These are phyloP conservation scores for Bauhinia variegata DNA, from an alignment of 306 rosid genomes.

Conservation along the genomic window DNA sequence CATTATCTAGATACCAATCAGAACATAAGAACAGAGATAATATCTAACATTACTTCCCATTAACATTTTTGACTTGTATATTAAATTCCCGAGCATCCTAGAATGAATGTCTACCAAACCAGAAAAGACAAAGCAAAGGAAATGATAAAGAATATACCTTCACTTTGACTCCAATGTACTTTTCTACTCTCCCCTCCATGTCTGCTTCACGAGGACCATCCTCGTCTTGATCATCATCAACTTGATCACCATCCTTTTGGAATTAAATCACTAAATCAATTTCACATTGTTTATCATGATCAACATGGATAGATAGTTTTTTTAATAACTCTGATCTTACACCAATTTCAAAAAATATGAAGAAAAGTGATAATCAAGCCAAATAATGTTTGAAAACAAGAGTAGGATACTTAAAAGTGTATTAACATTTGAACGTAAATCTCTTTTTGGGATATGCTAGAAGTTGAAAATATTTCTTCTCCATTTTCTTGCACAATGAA, in stretches of 20 bases:
- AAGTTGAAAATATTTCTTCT: too few relatives aligned
- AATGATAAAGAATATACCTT: slow-evolving; percentile 58
- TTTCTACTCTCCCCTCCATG: slow-evolving; percentile 89
- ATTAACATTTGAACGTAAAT: slow-evolving; percentile 5
- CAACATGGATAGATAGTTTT: not conserved
- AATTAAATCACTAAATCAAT: slow-evolving; percentile 32
- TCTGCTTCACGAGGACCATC: slow-evolving; percentile 84
- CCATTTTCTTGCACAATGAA: too few relatives aligned
- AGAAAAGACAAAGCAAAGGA: slow-evolving; percentile 15
- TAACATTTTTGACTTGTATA: slow-evolving; percentile 1
- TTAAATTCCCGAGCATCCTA: not conserved
- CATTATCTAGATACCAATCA: too few relatives aligned
- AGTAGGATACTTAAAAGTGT: not conserved
- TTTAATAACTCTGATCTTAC: not conserved
- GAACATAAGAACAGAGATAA: too few relatives aligned
- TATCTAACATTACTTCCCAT: too few relatives aligned
- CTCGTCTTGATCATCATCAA: slow-evolving; percentile 83
- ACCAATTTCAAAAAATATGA: slow-evolving; percentile 11
- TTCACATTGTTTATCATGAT: slow-evolving; percentile 22
- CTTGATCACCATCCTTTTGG: slow-evolving; percentile 79
- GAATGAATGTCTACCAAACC: slow-evolving; percentile 20
- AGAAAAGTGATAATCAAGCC: slow-evolving; percentile 25
- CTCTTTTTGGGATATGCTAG: too few relatives aligned
- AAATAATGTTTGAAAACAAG: not conserved
- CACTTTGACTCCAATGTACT: slow-evolving; percentile 97